phyloP scores from a whole-genome alignment of 2,329 filamentous ascomycete genomes.

The Chaetothyriales sp. region DNA sequence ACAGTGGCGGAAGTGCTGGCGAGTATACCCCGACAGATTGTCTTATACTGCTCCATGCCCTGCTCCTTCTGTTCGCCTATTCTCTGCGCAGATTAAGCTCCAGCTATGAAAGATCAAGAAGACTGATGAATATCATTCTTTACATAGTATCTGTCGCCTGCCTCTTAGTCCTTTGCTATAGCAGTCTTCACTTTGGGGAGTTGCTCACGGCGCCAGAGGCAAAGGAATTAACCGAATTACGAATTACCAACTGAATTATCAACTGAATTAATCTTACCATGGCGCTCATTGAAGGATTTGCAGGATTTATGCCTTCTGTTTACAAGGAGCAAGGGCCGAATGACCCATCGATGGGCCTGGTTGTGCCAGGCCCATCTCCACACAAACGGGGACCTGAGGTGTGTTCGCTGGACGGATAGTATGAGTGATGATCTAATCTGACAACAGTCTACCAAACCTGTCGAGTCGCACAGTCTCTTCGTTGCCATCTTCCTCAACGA shows the following conservation, averaged over 20 bases:
- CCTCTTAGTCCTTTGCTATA: not conserved
- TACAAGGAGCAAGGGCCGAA: not conserved
- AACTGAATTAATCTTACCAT: not conserved
- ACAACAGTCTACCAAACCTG: not conserved
- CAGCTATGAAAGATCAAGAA: not conserved
- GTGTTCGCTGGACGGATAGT: not conserved
- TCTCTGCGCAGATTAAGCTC: too few species aligned
- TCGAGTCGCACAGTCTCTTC: not conserved
- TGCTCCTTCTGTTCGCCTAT: too few species aligned
- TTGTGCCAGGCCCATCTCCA: not conserved
- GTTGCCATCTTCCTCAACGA: slow-evolving; percentile 2
- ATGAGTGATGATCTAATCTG: not conserved
- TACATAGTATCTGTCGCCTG: not conserved
- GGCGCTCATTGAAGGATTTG: not conserved
- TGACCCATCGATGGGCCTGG: not conserved
- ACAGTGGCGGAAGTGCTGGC: too few species aligned
- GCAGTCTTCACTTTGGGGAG: not conserved
- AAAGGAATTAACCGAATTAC: not conserved
- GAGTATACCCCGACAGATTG: too few species aligned
- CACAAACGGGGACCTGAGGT: not conserved
- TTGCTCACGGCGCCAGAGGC: not conserved
- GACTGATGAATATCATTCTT: not conserved
- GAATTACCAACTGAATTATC: not conserved
- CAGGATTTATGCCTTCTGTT: not conserved
- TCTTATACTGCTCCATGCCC: too few species aligned